Percentiles rank a stretch among this genome's conserved stretches.
Conservation (phyloP, 73 alveolate species). For the Paramecium octaurelia region DNA sequence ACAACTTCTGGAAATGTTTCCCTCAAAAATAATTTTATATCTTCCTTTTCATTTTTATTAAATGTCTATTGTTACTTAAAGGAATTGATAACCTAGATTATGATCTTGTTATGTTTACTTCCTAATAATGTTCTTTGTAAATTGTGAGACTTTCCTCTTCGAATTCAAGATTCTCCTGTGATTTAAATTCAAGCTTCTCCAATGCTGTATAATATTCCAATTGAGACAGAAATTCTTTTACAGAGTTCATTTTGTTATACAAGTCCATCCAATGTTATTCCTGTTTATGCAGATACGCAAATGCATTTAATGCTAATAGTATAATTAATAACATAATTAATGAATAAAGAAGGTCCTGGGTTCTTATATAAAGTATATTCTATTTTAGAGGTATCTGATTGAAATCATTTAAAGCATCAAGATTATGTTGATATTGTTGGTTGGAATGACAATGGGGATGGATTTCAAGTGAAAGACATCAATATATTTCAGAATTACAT, state of each 20-base stretch:
- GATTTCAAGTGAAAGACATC: slow-evolving; percentile 83
- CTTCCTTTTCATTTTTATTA: not conserved
- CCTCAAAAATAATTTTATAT: not conserved
- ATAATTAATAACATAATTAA: not conserved
- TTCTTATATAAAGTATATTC: slow-evolving; percentile 2
- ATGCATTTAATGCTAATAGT: not conserved
- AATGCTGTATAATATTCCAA: slow-evolving; percentile 2
- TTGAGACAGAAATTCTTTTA: not conserved
- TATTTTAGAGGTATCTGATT: not conserved
- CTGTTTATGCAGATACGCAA: not conserved
- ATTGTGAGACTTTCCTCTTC: not conserved
- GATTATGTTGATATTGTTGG: slow-evolving; percentile 81
- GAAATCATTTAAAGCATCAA: slow-evolving; percentile 52
- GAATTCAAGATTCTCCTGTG: not conserved
- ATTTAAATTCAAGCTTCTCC: not conserved
- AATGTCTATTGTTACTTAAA: not conserved
- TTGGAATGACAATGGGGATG: slow-evolving; percentile 94
- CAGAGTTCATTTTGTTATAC: not conserved
- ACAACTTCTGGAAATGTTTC: slow-evolving; percentile 33
- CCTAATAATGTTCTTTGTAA: slow-evolving; percentile 14
- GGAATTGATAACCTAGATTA: not conserved
- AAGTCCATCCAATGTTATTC: not conserved
- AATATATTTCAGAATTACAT: slow-evolving; percentile 89
- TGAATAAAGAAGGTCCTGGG: slow-evolving; percentile 8
- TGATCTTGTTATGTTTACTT: not conserved